A percentile compares a stretch with the other conserved stretches of the same genome.
These are phyloP conservation scores for Trichoderma atroviride DNA, from an alignment of 2,329 filamentous ascomycete species.

Conservation along the genomic window DNA sequence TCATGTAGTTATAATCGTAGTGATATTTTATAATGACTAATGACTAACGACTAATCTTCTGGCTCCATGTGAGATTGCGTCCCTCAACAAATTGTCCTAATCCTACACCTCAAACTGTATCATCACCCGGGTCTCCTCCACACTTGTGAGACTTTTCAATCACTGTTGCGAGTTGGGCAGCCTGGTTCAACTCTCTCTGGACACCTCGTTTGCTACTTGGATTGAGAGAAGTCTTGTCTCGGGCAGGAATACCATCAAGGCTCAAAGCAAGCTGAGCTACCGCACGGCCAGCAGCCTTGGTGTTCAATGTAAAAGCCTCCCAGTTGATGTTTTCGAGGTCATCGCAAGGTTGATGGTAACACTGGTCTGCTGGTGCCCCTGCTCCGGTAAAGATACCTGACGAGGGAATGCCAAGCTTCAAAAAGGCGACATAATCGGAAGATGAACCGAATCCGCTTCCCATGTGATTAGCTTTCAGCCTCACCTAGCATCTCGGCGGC, in stretches of 20 bases:
- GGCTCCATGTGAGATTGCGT: not conserved
- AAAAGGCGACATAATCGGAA: constrained; percentile 45
- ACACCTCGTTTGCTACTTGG: constrained; percentile 34
- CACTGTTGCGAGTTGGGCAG: constrained; percentile 33
- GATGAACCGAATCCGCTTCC: constrained; percentile 38
- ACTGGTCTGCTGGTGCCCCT: constrained; percentile 38
- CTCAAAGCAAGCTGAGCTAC: constrained; percentile 48
- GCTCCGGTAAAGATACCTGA: constrained; percentile 46
- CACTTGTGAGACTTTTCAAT: constrained; percentile 38
- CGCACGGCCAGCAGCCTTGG: constrained; percentile 53
- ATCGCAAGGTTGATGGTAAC: constrained; percentile 48
- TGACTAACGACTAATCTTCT: constrained; percentile 7
- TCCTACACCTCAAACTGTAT: constrained; percentile 18
- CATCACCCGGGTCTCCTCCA: constrained; percentile 32
- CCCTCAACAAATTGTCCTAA: not conserved
- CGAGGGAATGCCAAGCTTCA: constrained; percentile 42
- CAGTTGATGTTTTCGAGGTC: constrained; percentile 46
- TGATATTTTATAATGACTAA: constrained; percentile 6
- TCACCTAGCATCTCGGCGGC: too few species aligned
- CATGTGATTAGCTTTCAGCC: not conserved
- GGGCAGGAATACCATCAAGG: constrained; percentile 40
- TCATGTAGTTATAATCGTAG: not conserved
- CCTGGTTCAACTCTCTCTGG: constrained; percentile 34
- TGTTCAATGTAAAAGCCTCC: constrained; percentile 44
- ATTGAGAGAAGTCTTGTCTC: constrained; percentile 35